Base-by-base conservation (phyloP, 2,329 filamentous ascomycete genomes). In the Penicillium sp. region DNA sequence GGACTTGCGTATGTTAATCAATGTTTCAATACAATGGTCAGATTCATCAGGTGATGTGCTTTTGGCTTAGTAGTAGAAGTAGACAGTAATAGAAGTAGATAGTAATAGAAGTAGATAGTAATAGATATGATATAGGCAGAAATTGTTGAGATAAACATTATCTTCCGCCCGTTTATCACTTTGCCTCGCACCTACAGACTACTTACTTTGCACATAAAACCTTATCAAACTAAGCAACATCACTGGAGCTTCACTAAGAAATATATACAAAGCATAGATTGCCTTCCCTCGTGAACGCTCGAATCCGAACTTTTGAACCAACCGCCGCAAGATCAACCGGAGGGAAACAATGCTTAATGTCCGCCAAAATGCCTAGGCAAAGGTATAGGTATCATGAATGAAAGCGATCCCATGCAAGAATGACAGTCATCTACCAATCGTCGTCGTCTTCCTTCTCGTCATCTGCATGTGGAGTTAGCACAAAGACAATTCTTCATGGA, bases 381-480 rank as follows among this genome's bases (percentile, higher is more conserved):
- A 55, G 54, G 47, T 54, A 55, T 50, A 51, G 56, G 63, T 65
- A 65, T 66, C 55, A 60, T 54, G 49, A 56, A 63, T 26, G 52
- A 58, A 52, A 61, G 33, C 21, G 37, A 22, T 26, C 39, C 43
- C 21, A 53, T 50, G 48, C 46, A 56, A 45, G 29, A 48, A 39
- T 44, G 27, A 33, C 6, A 47, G 54, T 22, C 21, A 45, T 56
- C 74, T 67, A 78, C 77, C 77, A 79, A 65, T 79, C 76, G 47
- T 79, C 76, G 57, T 79, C 76, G 33, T 78, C 74, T 27, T 78
- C 76, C 57, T 76, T 77, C 57, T 79, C 77, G 52, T 79, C 77
- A 69, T 79, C 77, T 79, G 55, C 46, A 54, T 35, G 49, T n/a
- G 27, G 13, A 52, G 67, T 71, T 71, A 74, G 67, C 55, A 60